These are phyloP conservation scores for Pseudomassariella vexata DNA, from an alignment of 2,329 filamentous ascomycete species.

Conservation along the genomic window DNA sequence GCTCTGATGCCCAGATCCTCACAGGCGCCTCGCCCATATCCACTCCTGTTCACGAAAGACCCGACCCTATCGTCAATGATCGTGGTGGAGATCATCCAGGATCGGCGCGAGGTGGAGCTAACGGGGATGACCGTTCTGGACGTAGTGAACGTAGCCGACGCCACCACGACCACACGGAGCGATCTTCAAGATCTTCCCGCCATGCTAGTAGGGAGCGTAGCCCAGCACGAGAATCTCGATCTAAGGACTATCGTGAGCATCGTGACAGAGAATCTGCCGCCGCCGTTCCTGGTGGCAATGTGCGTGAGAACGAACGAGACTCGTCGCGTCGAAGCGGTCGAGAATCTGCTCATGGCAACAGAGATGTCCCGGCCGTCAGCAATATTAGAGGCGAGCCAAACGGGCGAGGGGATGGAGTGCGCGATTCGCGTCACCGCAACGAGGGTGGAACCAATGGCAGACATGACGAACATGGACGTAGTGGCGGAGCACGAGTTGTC, in stretches of 20 bases:
- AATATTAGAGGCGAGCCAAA: constrained; percentile 1
- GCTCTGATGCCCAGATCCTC: constrained; percentile 51
- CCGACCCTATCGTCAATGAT: constrained; percentile 34
- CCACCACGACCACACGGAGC: constrained; percentile 38
- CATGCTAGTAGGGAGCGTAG: constrained; percentile 46
- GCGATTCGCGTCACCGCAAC: constrained; percentile 19
- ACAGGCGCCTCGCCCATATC: constrained; percentile 46
- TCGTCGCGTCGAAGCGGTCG: constrained; percentile 20
- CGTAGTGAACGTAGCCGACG: constrained; percentile 29
- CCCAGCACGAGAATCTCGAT: constrained; percentile 38
- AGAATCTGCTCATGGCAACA: constrained; percentile 11
- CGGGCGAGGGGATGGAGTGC: constrained; percentile 15
- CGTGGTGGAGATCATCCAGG: constrained; percentile 17
- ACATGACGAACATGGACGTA: constrained; percentile 23
- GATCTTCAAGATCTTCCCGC: constrained; percentile 32
- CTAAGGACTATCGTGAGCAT: constrained; percentile 23
- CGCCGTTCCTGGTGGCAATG: constrained; percentile 16
- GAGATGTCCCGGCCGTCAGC: neutral
- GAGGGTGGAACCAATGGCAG: constrained; percentile 5
- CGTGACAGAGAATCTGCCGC: constrained; percentile 21
- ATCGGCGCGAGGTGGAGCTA: constrained; percentile 25
- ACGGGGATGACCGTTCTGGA: constrained; percentile 22
- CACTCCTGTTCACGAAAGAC: constrained; percentile 43
- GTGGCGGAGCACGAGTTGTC: constrained; percentile 10
- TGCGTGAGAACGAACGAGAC: constrained; percentile 23